Base-by-base conservation (phyloP, 495 filamentous ascomycete genomes). In the Hypomontagnella monticulosa region DNA sequence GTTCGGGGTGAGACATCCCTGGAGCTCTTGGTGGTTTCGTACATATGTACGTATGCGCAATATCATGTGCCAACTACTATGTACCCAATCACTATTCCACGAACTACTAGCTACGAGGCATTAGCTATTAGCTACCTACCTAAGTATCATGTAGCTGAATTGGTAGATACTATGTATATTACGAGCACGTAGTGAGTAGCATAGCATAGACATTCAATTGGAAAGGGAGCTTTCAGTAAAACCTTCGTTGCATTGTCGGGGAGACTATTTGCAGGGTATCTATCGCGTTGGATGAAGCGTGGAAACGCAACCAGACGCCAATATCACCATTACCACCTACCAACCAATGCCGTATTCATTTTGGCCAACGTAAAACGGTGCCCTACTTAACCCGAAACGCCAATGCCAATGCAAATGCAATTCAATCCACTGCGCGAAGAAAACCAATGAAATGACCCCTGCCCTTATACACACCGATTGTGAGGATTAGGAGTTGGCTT, bases 251-350 rank as follows among this genome's bases (percentile, higher is more conserved):
- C 33, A 59, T 63, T 69, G 47, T 60, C 49, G 57, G 50, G 23
- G 46, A 50, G 58, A 69, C 55, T 61, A 71, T 41, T 54, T 70
- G 51, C 60, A 66, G 65, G 65, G 66, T 69, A 71, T 71, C 71
- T 71, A 61, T 63, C 59, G 61, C 62, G 62, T 50, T 56, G 48
- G 60, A 38, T 52, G 46, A 57, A 62, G 69, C 63, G 66, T 63
- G 27, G 37, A 68, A 72, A 72, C 69, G 61, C 63, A 69, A 61
- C 69, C 71, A 65, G 70, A 71, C 71, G 69, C 71, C 71, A 68
- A 70, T 54, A 52, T 60, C 61, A 71, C 61, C 71, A 62, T 57
- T 64, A 55, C 64, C 71, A 58, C 63, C 64, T 60, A 42, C 50
- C 56, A 56, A 56, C 57, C 50, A 60, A 71, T 66, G 57, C 33